phyloP scores from a whole-genome alignment of 257 asterid species.

The Hygrophila difformis region DNA sequence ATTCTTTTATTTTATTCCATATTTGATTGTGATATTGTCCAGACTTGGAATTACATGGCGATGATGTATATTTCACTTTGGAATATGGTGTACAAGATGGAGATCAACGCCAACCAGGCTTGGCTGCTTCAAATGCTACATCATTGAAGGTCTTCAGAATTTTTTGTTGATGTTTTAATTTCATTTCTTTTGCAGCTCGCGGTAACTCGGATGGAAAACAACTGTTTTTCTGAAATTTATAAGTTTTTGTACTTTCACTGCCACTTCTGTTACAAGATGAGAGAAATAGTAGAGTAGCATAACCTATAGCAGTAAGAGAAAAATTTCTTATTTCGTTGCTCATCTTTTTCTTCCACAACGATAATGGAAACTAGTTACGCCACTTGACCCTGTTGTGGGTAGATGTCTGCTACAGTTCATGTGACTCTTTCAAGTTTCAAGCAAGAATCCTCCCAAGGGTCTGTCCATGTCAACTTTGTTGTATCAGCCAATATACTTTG shows the following conservation, averaged over 20 bases:
- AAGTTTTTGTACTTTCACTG: slow-evolving; percentile 2
- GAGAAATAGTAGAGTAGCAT: too few species aligned
- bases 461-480: too few species aligned
- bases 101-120: slow-evolving; percentile 30
- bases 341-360: too few species aligned
- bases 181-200: slow-evolving; percentile 10
- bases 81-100: slow-evolving; percentile 56
- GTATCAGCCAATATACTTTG: too few species aligned
- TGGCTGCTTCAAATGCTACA: slow-evolving; percentile 31
- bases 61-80: slow-evolving; percentile 84
- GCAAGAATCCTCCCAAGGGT: too few species aligned
- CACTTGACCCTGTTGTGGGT: too few species aligned
- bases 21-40: slow-evolving; percentile 10
- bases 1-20: neutral
- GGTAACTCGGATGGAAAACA: neutral
- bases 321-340: too few species aligned
- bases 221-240: neutral
- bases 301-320: too few species aligned
- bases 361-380: too few species aligned
- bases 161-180: slow-evolving; percentile 5
- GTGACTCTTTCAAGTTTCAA: too few species aligned
- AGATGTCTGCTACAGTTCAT: too few species aligned
- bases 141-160: slow-evolving; percentile 43
- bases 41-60: slow-evolving; percentile 95
- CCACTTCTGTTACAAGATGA: slow-evolving; percentile 6